Evolutionary conservation across 805 yeast genomes (phyloP).

Genomic region (Geotrichum ghanense): DNA sequence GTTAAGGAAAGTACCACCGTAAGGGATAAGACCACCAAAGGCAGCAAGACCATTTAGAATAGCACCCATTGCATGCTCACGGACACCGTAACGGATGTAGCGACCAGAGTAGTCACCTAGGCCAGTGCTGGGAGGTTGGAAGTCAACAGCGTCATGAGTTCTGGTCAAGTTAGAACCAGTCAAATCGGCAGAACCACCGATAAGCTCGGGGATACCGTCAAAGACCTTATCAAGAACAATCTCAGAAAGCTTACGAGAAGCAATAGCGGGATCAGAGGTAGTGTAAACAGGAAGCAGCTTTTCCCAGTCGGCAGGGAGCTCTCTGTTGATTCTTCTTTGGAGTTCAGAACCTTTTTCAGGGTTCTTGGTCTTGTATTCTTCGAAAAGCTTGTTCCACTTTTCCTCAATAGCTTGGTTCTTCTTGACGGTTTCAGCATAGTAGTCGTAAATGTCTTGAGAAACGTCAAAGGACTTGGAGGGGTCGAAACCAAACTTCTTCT

Average conservation of each 20-base stretch:
- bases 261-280: conserved; percentile 69
- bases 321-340: conserved; percentile 61
- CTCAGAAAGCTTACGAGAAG: conserved; percentile 92
- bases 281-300: conserved; percentile 67
- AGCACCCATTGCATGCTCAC: conserved; percentile 99
- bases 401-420: conserved; percentile 57
- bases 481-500: conserved; percentile 75
- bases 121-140: conserved; percentile 76
- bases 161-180: conserved; percentile 95
- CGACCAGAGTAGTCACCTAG: conserved; percentile 86
- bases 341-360: conserved; percentile 74
- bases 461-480: conserved; percentile 71
- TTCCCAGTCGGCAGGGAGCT: conserved; percentile 72
- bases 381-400: conserved; percentile 63
- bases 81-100: conserved; percentile 94
- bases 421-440: conserved; percentile 43
- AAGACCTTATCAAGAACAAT: conserved; percentile 53
- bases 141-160: conserved; percentile 72
- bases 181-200: conserved; percentile 98
- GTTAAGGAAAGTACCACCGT: conserved; percentile 97
- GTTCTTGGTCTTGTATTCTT: conserved; percentile 51
- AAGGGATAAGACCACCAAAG: conserved; percentile 71
- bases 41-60: conserved; percentile 96
- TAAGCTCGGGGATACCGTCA: conserved; percentile 66
- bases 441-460: conserved; percentile 71